A percentile compares a stretch with the other conserved stretches of the same genome.
phyloP scores from a whole-genome alignment of 805 yeast species.

The Metschnikowia arizonensis region DNA sequence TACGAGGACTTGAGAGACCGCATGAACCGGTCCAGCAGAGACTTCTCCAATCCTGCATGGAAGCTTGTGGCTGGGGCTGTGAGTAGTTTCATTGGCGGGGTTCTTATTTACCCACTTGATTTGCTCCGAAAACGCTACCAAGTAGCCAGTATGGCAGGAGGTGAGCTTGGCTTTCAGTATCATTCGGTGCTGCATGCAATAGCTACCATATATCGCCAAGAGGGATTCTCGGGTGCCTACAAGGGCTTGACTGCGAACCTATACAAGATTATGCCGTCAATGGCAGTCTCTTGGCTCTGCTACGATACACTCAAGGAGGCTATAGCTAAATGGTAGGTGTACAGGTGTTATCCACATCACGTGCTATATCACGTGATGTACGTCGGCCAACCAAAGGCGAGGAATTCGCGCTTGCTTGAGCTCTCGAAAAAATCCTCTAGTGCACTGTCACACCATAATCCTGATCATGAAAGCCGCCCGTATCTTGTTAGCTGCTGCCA shows the following conservation, averaged over 20 bases:
- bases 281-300: slow-evolving; percentile 93
- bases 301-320: slow-evolving; percentile 64
- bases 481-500: slow-evolving; percentile 39
- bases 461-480: slow-evolving; percentile 37
- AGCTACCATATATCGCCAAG: slow-evolving; percentile 59
- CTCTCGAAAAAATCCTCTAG: slow-evolving; percentile 7
- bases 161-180: slow-evolving; percentile 79
- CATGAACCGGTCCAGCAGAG: slow-evolving; percentile 30
- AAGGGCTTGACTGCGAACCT: slow-evolving; percentile 75
- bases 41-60: slow-evolving; percentile 45
- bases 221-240: slow-evolving; percentile 71
- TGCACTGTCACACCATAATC: not conserved
- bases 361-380: not conserved
- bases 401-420: slow-evolving; percentile 13
- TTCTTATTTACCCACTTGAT: slow-evolving; percentile 88
- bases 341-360: not conserved
- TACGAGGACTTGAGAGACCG: slow-evolving; percentile 76
- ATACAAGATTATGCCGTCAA: slow-evolving; percentile 87
- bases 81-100: slow-evolving; percentile 87
- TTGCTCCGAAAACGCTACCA: slow-evolving; percentile 85
- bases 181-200: slow-evolving; percentile 74
- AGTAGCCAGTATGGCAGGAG: slow-evolving; percentile 76
- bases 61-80: slow-evolving; percentile 77
- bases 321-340: slow-evolving; percentile 28
- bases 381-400: slow-evolving; percentile 17